Evolutionary conservation across 345 rosid genomes (phyloP).

Genomic region (Brassica juncea): DNA sequence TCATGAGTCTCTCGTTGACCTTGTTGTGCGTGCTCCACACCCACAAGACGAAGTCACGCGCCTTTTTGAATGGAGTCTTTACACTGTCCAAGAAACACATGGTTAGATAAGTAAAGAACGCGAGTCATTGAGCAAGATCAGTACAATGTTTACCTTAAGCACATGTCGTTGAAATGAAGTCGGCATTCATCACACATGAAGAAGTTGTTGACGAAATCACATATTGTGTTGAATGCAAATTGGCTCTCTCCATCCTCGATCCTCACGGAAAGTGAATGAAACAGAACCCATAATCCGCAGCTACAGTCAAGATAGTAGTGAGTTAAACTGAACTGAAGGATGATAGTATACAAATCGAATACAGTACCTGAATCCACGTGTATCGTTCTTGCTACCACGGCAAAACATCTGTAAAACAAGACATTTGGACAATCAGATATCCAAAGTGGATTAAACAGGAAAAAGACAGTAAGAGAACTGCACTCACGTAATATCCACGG

Average conservation of each 20-base stretch:
- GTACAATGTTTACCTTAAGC: conserved; percentile 62
- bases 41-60: conserved; percentile 87
- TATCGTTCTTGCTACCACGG: conserved; percentile 94
- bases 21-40: conserved; percentile 87
- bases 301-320: conserved; percentile 48
- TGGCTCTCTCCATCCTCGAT: conserved; percentile 88
- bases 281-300: conserved; percentile 95
- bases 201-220: conserved; percentile 87
- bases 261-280: conserved; percentile 93
- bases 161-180: conserved; percentile 80
- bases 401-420: conserved; percentile 81
- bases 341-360: not conserved
- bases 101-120: conserved; percentile 5
- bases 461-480: conserved; percentile 5
- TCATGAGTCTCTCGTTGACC: conserved; percentile 80
- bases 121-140: not conserved
- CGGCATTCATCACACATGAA: conserved; percentile 96
- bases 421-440: conserved; percentile 25
- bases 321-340: not conserved
- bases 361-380: conserved; percentile 92
- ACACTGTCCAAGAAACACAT: conserved; percentile 53
- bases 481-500: conserved; percentile 89
- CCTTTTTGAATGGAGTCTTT: conserved; percentile 59
- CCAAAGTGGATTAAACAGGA: not conserved
- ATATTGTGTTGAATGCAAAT: conserved; percentile 65